A percentile compares a stretch with the other conserved stretches of the same genome.
Conservation (phyloP, 2,329 filamentous ascomycete genomes). For the Arthrobotrys conoides region DNA sequence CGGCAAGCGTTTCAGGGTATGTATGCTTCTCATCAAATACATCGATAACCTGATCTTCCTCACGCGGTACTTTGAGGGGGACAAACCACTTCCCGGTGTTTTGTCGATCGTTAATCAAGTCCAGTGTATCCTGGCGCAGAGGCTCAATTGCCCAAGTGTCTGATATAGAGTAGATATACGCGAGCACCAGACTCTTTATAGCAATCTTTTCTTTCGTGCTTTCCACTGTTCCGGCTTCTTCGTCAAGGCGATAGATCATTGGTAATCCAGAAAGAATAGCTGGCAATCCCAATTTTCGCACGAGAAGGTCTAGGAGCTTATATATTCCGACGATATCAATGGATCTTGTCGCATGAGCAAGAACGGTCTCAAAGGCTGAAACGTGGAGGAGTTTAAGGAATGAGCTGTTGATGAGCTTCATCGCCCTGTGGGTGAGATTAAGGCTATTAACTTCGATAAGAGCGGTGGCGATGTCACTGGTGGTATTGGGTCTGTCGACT, state of each 20-base stretch:
- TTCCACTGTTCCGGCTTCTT: conserved; percentile 80
- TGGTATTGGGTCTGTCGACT: conserved; percentile 76
- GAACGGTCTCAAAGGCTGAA: conserved; percentile 87
- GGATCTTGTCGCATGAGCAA: conserved; percentile 80
- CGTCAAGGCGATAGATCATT: conserved; percentile 90
- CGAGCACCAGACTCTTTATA: conserved; percentile 86
- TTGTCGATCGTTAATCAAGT: conserved; percentile 81
- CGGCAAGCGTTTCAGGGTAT: conserved; percentile 77
- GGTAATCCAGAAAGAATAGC: conserved; percentile 82
- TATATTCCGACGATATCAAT: conserved; percentile 83
- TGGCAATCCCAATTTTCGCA: conserved; percentile 84
- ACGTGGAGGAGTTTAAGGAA: conserved; percentile 88
- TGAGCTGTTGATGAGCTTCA: conserved; percentile 65
- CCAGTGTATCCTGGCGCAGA: conserved; percentile 79
- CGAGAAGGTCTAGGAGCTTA: conserved; percentile 80
- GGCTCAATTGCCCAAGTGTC: conserved; percentile 83
- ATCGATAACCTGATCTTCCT: conserved; percentile 69
- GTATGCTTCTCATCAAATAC: conserved; percentile 69
- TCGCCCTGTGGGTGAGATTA: conserved; percentile 63
- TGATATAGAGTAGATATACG: conserved; percentile 85
- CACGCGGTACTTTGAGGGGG: conserved; percentile 77
- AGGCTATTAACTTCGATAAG: conserved; percentile 67
- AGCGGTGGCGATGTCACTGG: conserved; percentile 71
- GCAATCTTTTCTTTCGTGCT: conserved; percentile 80
- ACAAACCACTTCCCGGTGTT: conserved; percentile 84